phyloP scores from a whole-genome alignment of 1,139 yeast species.

The Debaryomyces sp. region DNA sequence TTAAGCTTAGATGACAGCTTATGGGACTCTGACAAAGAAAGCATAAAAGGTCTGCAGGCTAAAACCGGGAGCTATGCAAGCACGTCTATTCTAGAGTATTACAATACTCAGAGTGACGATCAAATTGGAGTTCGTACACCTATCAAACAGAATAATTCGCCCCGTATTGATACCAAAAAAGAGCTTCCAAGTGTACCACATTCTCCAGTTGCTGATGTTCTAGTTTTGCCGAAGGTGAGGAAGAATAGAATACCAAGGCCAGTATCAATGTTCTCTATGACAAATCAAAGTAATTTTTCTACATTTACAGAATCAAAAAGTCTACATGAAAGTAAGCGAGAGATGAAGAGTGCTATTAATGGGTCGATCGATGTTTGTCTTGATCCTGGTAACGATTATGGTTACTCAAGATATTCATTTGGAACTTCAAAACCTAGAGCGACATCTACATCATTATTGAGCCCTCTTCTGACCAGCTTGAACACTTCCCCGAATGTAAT shows the following conservation, averaged over 20 bases:
- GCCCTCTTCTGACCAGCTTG: neutral
- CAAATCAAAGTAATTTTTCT: conserved; percentile 2
- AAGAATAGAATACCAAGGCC: neutral
- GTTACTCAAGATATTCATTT: conserved; percentile 31
- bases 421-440: conserved; percentile 4
- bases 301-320: conserved; percentile 8
- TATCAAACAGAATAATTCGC: neutral
- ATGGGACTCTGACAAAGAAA: conserved; percentile 4
- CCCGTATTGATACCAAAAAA: neutral
- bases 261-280: neutral
- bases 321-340: conserved; percentile 19
- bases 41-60: neutral
- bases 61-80: neutral
- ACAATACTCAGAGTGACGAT: neutral
- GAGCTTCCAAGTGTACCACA: neutral
- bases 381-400: conserved; percentile 36
- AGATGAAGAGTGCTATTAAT: conserved; percentile 25
- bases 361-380: conserved; percentile 37
- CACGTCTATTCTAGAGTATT: neutral
- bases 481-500: conserved; percentile 13
- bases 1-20: conserved; percentile 2
- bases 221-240: neutral
- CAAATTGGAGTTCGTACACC: neutral
- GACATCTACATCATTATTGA: neutral
- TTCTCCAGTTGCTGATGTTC: neutral